Percentiles rank a stretch among this genome's conserved stretches.
phyloP scores from a whole-genome alignment of 257 asterid species.

The Oldenlandia corymbosa region DNA sequence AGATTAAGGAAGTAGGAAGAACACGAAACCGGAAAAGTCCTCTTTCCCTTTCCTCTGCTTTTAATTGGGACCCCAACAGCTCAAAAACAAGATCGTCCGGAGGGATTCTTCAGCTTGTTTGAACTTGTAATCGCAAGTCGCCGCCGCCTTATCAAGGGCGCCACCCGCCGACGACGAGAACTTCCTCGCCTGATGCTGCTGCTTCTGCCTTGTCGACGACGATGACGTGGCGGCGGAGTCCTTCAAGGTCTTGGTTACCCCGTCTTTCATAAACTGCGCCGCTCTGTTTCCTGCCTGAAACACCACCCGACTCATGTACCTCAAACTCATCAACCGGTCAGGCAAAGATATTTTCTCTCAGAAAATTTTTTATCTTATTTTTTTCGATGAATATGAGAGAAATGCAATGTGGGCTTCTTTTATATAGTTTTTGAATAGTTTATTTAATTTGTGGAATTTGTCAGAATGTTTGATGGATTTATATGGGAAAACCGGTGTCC shows the following conservation, averaged over 20 bases:
- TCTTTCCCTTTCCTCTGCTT: too few species aligned
- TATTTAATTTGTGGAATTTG: background rate
- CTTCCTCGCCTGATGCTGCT: constrained; percentile 21
- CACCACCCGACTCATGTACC: constrained; percentile 29
- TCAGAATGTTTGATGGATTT: constrained; percentile 13
- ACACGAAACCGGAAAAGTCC: too few species aligned
- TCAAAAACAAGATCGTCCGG: constrained; percentile 57
- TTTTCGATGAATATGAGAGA: background rate
- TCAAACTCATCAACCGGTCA: background rate
- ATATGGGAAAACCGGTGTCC: constrained; percentile 8
- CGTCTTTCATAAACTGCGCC: constrained; percentile 53
- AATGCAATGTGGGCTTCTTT: too few species aligned
- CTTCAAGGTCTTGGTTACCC: constrained; percentile 29
- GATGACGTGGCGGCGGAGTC: constrained; percentile 17
- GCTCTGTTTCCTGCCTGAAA: constrained; percentile 27
- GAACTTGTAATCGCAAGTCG: constrained; percentile 22
- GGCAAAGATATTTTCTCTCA: background rate
- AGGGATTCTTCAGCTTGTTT: constrained; percentile 55
- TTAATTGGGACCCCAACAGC: constrained; percentile 62
- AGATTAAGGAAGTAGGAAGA: too few species aligned
- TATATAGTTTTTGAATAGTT: background rate
- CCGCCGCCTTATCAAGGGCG: constrained; percentile 20
- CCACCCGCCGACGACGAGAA: constrained; percentile 24
- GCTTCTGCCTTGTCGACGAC: constrained; percentile 17
- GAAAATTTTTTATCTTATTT: background rate